Conservation (phyloP, 2,329 filamentous ascomycete genomes). For the Pseudogymnoascus sp. region DNA sequence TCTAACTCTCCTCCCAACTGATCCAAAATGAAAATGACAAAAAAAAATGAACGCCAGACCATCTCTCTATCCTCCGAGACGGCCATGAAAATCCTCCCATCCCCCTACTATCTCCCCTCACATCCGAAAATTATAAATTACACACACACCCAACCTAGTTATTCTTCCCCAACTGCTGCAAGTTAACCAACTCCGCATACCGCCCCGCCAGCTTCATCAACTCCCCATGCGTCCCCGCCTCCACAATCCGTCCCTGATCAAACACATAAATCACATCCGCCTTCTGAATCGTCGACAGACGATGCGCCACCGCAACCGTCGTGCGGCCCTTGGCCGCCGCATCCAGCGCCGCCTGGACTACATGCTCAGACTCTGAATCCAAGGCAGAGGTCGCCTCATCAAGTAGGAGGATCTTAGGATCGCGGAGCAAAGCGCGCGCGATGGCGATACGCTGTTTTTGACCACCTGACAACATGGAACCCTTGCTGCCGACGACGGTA, state of each 20-base stretch:
- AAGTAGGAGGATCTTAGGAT: constrained; percentile 77
- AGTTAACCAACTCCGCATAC: constrained; percentile 70
- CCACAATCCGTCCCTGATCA: constrained; percentile 77
- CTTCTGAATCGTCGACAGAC: constrained; percentile 86
- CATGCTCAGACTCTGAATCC: constrained; percentile 68
- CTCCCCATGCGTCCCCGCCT: constrained; percentile 71
- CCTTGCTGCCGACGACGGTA: constrained; percentile 81
- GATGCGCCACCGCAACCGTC: constrained; percentile 89
- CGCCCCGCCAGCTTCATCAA: constrained; percentile 61
- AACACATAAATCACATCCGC: constrained; percentile 97
- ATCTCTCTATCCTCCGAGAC: constrained; percentile 1
- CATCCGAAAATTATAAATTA: neutral
- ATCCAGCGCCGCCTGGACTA: constrained; percentile 74
- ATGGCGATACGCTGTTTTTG: constrained; percentile 93
- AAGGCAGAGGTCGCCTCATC: constrained; percentile 76
- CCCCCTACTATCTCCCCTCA: neutral
- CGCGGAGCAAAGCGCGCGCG: constrained; percentile 80
- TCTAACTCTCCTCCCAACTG: neutral
- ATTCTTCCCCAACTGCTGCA: constrained; percentile 66
- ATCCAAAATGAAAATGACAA: neutral
- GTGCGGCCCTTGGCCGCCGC: constrained; percentile 75
- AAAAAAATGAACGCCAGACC: neutral
- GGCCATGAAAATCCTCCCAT: neutral
- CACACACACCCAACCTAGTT: constrained; percentile 3
- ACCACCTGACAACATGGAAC: constrained; percentile 74